Evolutionary conservation across 345 rosid species (phyloP).

Genomic region (Eutrema japonicum): DNA sequence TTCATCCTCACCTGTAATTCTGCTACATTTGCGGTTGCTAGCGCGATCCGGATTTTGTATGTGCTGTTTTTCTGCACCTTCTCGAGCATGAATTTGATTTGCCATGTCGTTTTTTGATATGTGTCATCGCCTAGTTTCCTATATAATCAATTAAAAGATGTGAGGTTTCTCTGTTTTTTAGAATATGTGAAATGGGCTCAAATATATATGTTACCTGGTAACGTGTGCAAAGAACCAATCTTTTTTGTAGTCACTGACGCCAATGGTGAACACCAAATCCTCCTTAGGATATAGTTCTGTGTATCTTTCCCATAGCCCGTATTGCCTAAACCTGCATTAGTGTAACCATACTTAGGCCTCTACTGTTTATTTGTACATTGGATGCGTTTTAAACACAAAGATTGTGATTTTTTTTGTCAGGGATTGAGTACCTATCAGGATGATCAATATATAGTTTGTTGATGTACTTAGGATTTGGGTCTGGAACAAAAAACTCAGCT

Average conservation of each 20-base stretch:
- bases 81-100: slow-evolving; percentile 62
- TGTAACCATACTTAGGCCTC: neutral
- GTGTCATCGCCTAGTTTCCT: slow-evolving; percentile 50
- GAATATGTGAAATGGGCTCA: neutral
- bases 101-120: slow-evolving; percentile 73
- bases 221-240: slow-evolving; percentile 95
- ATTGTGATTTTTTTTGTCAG: neutral
- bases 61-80: slow-evolving; percentile 41
- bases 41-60: slow-evolving; percentile 63
- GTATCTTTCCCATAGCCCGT: slow-evolving; percentile 89
- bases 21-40: slow-evolving; percentile 68
- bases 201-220: slow-evolving; percentile 52
- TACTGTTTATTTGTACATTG: neutral
- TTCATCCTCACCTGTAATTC: slow-evolving; percentile 60
- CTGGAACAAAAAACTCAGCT: slow-evolving; percentile 73
- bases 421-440: slow-evolving; percentile 60
- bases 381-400: neutral
- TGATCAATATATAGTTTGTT: slow-evolving; percentile 67
- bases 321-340: slow-evolving; percentile 71
- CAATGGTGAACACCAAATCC: slow-evolving; percentile 70
- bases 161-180: neutral
- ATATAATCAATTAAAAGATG: neutral
- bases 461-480: slow-evolving; percentile 66
- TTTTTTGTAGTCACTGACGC: slow-evolving; percentile 58
- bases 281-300: slow-evolving; percentile 60